Conservation (phyloP, 1,284 basidiomycete genomes). For the Sanghuangporus sanghuang region DNA sequence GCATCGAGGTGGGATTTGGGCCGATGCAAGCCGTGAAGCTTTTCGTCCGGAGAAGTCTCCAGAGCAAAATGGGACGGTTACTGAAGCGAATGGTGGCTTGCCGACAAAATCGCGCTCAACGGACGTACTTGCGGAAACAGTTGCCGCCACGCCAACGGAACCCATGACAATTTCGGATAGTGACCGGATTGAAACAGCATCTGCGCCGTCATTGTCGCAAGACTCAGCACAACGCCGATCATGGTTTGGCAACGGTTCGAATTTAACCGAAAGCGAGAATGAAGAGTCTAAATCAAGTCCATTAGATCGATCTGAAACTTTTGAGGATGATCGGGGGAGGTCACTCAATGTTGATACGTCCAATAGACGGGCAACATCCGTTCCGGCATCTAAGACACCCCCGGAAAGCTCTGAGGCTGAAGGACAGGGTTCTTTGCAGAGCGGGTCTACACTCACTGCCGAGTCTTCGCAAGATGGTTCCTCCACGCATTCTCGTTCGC, state of each 20-base stretch:
- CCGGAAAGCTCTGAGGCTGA: not conserved
- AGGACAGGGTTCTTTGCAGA: not conserved
- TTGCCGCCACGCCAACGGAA: not conserved
- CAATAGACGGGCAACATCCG: conserved; percentile 12
- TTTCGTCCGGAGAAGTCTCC: conserved; percentile 9
- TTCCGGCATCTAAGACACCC: conserved; percentile 12
- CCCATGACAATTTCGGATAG: not conserved
- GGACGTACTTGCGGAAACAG: conserved; percentile 23
- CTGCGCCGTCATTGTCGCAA: conserved; percentile 7
- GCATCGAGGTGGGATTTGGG: conserved; percentile 88
- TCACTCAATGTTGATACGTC: conserved; percentile 5
- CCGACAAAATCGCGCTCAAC: conserved; percentile 28
- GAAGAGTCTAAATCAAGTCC: conserved; percentile 24
- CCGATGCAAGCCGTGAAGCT: conserved; percentile 58
- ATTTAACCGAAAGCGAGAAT: conserved; percentile 25
- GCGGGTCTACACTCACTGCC: not conserved
- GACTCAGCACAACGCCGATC: conserved; percentile 31
- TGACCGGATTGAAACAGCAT: not conserved
- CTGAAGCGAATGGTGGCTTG: conserved; percentile 17
- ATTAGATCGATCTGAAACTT: conserved; percentile 24
- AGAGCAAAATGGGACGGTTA: conserved; percentile 17
- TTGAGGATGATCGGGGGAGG: conserved; percentile 10
- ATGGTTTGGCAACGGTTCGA: conserved; percentile 33
- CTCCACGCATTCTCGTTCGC: conserved; percentile 7
- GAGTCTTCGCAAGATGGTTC: not conserved